Base-by-base conservation (phyloP, 2,329 filamentous ascomycete species). In the Aspergillus pseudotamarii region DNA sequence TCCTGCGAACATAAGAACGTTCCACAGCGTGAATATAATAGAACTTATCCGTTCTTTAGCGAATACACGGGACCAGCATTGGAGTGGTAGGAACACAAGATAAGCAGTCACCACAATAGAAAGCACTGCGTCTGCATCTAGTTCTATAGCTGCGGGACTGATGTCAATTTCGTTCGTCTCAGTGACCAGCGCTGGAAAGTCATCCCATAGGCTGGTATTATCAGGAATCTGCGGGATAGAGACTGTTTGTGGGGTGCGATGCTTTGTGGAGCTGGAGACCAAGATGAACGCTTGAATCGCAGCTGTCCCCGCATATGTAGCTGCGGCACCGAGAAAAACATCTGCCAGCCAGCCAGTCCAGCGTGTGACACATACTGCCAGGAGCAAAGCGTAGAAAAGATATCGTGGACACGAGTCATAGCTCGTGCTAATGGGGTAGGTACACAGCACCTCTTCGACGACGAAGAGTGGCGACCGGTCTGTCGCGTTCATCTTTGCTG, bases 101-200 rank as follows among this genome's bases (percentile, higher is more conserved):
- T 76, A 76, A 2, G 72, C 73, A 1, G 74, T 76, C 26, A 76
- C 66, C 4, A 76, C 74, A 6, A 76, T 72, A 6, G 72, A 73
- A n/a, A 73, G 67, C 9, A 76, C 70, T 5, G 74, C 74, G 61
- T 76, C 74, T 3, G 69, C 68, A 41, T 76, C 74, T 2, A 76
- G 66, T 38, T 76, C 74, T 6, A 75, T 53, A 4, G 74, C 68
- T 6, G 66, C 73, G 0, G 74, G 74, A n/a, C 67, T 67, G 14
- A 76, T n/a, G 9, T 59, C 16, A 6, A 76, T 30, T 10, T 60
- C 28, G 14, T 63, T 54, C 10, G 61, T 65, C 4, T 67, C 59
- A 0, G 71, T 74, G 21, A 73, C 50, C 0, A 76, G 53, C 5
- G 63, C 58, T 2, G 69, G 69, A 30, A 76, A 73, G 8, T 30